Percentiles rank a stretch among this genome's conserved stretches.
Evolutionary conservation across 495 filamentous ascomycete genomes (phyloP).

Genomic region (Tuber microsphaerosporum): DNA sequence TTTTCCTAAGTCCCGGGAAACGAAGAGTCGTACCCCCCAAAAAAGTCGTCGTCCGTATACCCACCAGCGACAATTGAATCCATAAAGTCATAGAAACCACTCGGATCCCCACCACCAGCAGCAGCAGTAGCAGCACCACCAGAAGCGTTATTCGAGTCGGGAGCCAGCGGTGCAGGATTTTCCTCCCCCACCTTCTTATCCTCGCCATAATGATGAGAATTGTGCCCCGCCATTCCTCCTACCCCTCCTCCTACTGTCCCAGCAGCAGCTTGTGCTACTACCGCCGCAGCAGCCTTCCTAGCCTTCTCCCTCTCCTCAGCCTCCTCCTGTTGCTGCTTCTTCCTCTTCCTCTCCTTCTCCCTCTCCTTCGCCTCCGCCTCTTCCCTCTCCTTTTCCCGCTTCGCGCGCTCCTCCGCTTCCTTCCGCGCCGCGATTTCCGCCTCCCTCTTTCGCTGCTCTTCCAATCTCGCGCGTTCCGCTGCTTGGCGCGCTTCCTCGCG

Average conservation of each 20-base stretch:
- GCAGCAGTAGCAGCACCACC: background rate
- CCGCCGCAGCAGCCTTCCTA: background rate
- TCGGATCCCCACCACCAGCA: background rate
- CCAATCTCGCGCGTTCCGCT: conserved; percentile 7
- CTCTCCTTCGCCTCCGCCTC: conserved; percentile 4
- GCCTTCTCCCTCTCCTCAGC: background rate
- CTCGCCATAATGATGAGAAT: background rate
- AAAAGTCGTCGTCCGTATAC: conserved; percentile 20
- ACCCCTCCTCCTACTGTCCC: background rate
- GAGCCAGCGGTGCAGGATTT: conserved; percentile 12
- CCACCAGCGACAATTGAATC: conserved; percentile 12
- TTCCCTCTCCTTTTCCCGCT: conserved; percentile 1
- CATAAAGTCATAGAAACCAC: conserved; percentile 26
- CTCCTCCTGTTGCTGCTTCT: conserved; percentile 9
- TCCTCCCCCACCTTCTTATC: background rate
- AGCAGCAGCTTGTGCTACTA: background rate
- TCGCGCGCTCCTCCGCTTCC: background rate
- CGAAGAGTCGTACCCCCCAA: conserved; percentile 18
- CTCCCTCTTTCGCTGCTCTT: conserved; percentile 9
- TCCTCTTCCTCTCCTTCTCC: background rate
- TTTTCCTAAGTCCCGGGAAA: conserved; percentile 17
- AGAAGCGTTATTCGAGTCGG: background rate
- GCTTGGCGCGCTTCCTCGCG: conserved; percentile 9
- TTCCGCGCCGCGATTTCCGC: conserved; percentile 5
- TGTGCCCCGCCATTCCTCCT: background rate